These are phyloP conservation scores for Phaffia australis DNA, from an alignment of 768 basidiomycete genomes.

Conservation along the genomic window DNA sequence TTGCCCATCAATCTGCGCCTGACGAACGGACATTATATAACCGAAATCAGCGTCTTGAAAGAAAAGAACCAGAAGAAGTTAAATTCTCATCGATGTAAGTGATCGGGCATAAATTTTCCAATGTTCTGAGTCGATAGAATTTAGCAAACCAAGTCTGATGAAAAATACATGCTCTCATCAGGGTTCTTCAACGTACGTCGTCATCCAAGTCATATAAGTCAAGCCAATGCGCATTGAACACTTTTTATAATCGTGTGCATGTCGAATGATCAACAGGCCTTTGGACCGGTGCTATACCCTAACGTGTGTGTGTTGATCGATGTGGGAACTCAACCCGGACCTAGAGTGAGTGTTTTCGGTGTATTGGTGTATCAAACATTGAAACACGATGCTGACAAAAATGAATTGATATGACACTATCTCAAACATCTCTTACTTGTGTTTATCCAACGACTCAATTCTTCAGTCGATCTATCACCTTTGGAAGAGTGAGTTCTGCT, in stretches of 20 bases:
- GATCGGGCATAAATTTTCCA: background rate
- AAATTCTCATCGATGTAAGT: conserved; percentile 26
- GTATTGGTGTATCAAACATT: background rate
- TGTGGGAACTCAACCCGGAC: conserved; percentile 26
- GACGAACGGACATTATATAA: too few species aligned
- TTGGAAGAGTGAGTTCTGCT: conserved; percentile 12
- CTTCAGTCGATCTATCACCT: conserved; percentile 24
- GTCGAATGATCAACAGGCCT: background rate
- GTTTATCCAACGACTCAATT: background rate
- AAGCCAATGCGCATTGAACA: too few species aligned
- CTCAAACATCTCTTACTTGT: background rate
- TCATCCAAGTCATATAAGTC: conserved; percentile 28
- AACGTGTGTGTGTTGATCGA: conserved; percentile 25
- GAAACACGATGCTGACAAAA: background rate
- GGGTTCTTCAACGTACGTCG: conserved; percentile 25
- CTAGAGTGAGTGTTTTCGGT: background rate
- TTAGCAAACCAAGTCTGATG: background rate
- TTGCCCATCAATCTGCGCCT: too few species aligned
- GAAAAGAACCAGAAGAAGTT: conserved; percentile 27
- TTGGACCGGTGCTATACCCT: conserved; percentile 1
- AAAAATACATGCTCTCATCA: background rate
- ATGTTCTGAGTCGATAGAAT: too few species aligned
- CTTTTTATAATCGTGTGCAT: background rate
- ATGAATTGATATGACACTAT: conserved; percentile 3
- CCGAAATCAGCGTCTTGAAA: conserved; percentile 1